Evolutionary conservation across 192 early-diverging fungal genomes (phyloP).

Genomic region (Podila minutissima): DNA sequence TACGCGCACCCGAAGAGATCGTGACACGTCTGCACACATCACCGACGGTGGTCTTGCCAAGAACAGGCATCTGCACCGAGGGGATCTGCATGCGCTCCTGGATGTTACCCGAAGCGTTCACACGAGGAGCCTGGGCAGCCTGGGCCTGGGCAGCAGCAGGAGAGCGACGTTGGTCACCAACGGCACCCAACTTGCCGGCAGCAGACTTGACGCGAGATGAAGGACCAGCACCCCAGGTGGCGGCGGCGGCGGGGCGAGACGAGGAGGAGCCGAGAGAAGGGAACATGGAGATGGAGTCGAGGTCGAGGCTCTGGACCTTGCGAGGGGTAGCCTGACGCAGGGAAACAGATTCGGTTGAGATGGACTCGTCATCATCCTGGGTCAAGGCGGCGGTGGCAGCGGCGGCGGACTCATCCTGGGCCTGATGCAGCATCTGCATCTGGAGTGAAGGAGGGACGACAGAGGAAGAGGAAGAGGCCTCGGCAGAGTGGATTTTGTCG

Average conservation of each 20-base stretch:
- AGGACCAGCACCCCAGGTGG: slow-evolving; percentile 58
- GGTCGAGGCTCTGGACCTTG: slow-evolving; percentile 56
- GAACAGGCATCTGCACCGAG: slow-evolving; percentile 55
- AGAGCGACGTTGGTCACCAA: slow-evolving; percentile 47
- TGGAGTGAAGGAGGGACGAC: slow-evolving; percentile 1
- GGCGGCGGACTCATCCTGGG: slow-evolving; percentile 28
- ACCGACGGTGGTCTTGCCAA: slow-evolving; percentile 58
- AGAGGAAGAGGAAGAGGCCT: slow-evolving; percentile 24
- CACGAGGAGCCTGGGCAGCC: slow-evolving; percentile 37
- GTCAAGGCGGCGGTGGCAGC: slow-evolving; percentile 23
- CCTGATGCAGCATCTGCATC: slow-evolving; percentile 49
- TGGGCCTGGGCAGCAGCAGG: slow-evolving; percentile 42
- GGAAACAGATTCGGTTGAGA: slow-evolving; percentile 5
- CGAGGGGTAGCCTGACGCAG: slow-evolving; percentile 31
- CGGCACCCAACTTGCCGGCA: slow-evolving; percentile 53
- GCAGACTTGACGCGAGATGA: slow-evolving; percentile 47
- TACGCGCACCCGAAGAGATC: slow-evolving; percentile 75
- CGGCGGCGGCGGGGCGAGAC: slow-evolving; percentile 43
- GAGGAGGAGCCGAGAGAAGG: slow-evolving; percentile 73
- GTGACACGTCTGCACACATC: slow-evolving; percentile 71
- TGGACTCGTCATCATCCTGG: slow-evolving; percentile 12
- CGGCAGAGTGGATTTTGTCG: slow-evolving; percentile 19
- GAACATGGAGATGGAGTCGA: slow-evolving; percentile 75
- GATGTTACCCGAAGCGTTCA: slow-evolving; percentile 51
- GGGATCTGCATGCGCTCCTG: slow-evolving; percentile 70